Percentiles rank a stretch among this genome's conserved stretches.
Evolutionary conservation across 2,329 filamentous ascomycete species (phyloP).

Genomic region (Pseudocercospora eumusae): DNA sequence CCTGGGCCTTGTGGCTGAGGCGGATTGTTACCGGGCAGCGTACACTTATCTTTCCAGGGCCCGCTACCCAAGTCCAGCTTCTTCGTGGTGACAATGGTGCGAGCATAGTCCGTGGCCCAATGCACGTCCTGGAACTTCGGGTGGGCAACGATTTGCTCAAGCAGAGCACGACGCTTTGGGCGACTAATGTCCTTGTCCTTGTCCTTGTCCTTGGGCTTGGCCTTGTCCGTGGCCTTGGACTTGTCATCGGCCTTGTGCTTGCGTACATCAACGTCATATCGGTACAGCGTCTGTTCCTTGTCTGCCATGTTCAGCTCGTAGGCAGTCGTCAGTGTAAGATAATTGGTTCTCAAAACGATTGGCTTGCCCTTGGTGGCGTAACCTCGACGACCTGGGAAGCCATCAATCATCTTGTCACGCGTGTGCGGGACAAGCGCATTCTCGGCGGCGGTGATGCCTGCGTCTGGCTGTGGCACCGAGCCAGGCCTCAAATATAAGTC

Average conservation of each 20-base stretch:
- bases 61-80: conserved; percentile 30
- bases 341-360: conserved; percentile 48
- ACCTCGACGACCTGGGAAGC: conserved; percentile 40
- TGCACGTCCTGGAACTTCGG: conserved; percentile 37
- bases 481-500: conserved; percentile 27
- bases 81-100: conserved; percentile 40
- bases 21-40: conserved; percentile 30
- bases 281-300: conserved; percentile 39
- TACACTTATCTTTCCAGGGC: conserved; percentile 35
- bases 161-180: conserved; percentile 51
- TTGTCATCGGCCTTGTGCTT: no score
- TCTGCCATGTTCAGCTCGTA: conserved; percentile 34
- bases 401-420: conserved; percentile 33
- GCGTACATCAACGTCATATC: conserved; percentile 45
- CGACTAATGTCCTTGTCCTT: conserved; percentile 42
- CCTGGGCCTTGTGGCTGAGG: conserved; percentile 8
- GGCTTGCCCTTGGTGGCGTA: conserved; percentile 44
- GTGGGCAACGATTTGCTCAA: conserved; percentile 48
- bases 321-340: conserved; percentile 43
- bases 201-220: no score
- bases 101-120: conserved; percentile 45
- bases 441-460: conserved; percentile 31
- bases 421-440: conserved; percentile 31
- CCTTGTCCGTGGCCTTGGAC: no score
- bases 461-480: conserved; percentile 32